A percentile compares a stretch with the other conserved stretches of the same genome.
phyloP scores from a whole-genome alignment of 106 monocot genomes.

The Dioscorea dumetorum region DNA sequence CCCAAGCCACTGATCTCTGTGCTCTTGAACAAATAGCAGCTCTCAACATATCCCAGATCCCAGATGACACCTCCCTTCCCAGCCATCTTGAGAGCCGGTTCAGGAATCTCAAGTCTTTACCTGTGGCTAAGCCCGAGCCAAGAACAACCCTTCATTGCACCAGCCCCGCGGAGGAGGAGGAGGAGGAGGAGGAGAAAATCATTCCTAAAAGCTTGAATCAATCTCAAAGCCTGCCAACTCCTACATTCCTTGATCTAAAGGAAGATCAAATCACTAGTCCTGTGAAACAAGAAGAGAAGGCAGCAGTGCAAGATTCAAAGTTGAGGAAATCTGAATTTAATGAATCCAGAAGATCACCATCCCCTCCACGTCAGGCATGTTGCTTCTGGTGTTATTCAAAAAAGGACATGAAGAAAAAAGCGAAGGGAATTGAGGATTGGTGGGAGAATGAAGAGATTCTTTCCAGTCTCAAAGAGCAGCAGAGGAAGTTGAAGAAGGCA shows the following conservation, averaged over 20 bases:
- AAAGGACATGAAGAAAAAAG: constrained; percentile 20
- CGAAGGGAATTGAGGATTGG: background rate
- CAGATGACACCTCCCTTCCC: constrained; percentile 31
- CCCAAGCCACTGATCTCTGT: constrained; percentile 50
- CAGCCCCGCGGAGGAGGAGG: background rate
- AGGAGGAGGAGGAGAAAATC: constrained; percentile 9
- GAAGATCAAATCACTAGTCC: background rate
- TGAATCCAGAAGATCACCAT: constrained; percentile 11
- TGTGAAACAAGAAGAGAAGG: background rate
- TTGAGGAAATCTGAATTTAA: constrained; percentile 1
- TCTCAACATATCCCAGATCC: constrained; percentile 62
- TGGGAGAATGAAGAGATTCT: constrained; percentile 20
- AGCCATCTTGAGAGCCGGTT: constrained; percentile 48
- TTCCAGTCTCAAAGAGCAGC: constrained; percentile 28
- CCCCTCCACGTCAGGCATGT: constrained; percentile 22
- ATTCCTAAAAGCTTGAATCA: background rate
- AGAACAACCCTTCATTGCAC: background rate
- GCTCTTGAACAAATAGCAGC: constrained; percentile 52
- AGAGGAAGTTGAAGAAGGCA: constrained; percentile 35
- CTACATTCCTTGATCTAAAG: background rate
- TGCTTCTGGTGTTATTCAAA: constrained; percentile 48
- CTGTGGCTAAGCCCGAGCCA: background rate
- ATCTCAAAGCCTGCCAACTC: background rate
- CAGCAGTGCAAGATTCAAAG: background rate
- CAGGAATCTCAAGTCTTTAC: constrained; percentile 59